Evolutionary conservation across 1,139 yeast genomes (phyloP), one percentile per base, ranked within the genome.

Genomic region (Diutina catenulata): DNA sequence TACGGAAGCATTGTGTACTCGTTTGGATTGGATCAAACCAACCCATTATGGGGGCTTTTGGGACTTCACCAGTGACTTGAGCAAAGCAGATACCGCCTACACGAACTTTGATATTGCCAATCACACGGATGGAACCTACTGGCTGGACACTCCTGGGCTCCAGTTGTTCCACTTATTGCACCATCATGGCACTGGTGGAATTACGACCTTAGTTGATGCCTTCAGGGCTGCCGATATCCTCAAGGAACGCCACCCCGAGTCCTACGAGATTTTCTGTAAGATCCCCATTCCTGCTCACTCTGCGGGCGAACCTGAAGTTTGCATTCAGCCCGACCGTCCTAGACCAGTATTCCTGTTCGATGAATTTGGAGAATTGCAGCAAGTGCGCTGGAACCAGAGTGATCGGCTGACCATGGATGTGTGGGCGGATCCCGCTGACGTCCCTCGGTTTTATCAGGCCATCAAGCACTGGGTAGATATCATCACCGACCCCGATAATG

Each of bases 21-120:
- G 74, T 47, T 66, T 80, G 43, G 70, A 78, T 40, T 78, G 75
- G 51, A 72, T 80, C 41, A 62, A 83, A 29, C 80, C 79, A 18
- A 80, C 91, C 2, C 88, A 80, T 53, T 80, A 80, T 45, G 88
- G 87, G 13, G 87, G 84, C 3, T 80, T 80, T 55, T 80, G 88
- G 87, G 87, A 79, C 49, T 80, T 80, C 52, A 80, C 88, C 18
- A 70, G 84, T 11, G 84, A 80, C 51, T 60, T 80, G 49, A 68
- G 79, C 35, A 78, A 75, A 57, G 74, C 75, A 41, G 91, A 80
- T 51, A 77, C 86, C 3, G 91, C 88, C 2, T 80, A 80, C 52
- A 79, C 87, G 19, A 76, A 77, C 49, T 62, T 79, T 43, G 81
- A 76, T 45, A 72, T 80, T 42, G 74, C 75, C 14, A 60, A 74